phyloP scores from a whole-genome alignment of 805 yeast genomes.

The Kodamaea restingae region DNA sequence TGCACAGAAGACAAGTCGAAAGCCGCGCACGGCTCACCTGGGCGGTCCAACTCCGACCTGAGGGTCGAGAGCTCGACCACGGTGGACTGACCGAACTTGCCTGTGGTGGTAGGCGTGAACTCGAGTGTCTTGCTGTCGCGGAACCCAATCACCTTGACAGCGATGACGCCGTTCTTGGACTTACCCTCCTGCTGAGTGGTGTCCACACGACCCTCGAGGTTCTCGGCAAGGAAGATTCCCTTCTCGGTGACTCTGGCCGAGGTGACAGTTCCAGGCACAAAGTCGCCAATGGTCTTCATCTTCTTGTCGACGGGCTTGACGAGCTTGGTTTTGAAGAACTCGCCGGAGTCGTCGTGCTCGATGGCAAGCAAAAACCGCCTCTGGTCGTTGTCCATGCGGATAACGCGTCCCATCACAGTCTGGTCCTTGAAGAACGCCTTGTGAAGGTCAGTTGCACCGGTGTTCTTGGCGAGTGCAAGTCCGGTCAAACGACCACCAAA shows the following conservation, averaged over 20 bases:
- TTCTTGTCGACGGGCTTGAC: slow-evolving; percentile 59
- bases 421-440: slow-evolving; percentile 59
- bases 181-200: slow-evolving; percentile 59
- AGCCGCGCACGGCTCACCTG: slow-evolving; percentile 16
- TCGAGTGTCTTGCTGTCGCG: slow-evolving; percentile 68
- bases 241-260: background rate
- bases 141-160: slow-evolving; percentile 69
- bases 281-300: slow-evolving; percentile 48
- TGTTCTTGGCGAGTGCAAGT: slow-evolving; percentile 69
- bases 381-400: slow-evolving; percentile 63
- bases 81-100: slow-evolving; percentile 47
- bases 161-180: slow-evolving; percentile 49
- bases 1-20: slow-evolving; percentile 40
- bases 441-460: slow-evolving; percentile 49
- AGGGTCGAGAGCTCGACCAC: slow-evolving; percentile 64
- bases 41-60: slow-evolving; percentile 33
- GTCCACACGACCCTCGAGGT: slow-evolving; percentile 76
- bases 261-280: slow-evolving; percentile 55
- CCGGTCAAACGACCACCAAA: slow-evolving; percentile 83
- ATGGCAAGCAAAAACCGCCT: slow-evolving; percentile 68
- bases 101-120: slow-evolving; percentile 61
- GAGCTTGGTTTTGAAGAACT: slow-evolving; percentile 26
- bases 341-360: slow-evolving; percentile 29
- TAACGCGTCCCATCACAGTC: slow-evolving; percentile 65
- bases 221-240: slow-evolving; percentile 54